Evolutionary conservation across 257 asterid genomes (phyloP), one percentile per base, ranked within the genome.

Genomic region (Prunella vulgaris): DNA sequence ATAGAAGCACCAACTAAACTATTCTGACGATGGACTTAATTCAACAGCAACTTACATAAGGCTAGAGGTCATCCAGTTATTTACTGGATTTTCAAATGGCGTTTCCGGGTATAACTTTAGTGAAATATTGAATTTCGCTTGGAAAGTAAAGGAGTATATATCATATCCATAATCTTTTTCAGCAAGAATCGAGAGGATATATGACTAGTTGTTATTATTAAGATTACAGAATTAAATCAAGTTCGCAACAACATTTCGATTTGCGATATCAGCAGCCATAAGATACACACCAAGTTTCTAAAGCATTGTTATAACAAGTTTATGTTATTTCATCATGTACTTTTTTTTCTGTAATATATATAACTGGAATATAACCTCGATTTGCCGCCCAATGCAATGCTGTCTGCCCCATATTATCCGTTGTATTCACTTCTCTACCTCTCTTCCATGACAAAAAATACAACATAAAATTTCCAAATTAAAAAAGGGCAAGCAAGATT

Each of bases 281-380:
- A 37, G 70, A 51, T 15, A 66, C 67, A 32, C 44, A 42, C 46
- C 65, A 69, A 30, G 51, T 60, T 46, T 68, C 37, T n/a, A 15
- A 60, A 20, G 32, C 54, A 72, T 46, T 37, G 60, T 7, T 28
- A 21, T 48, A 27, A 68, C 10, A 77, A 49, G 10, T 51, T 66
- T 59, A 21, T 53, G 53, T 67, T 32, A 40, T 54, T 62, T 62
- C 35, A 72, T 53, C 35, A 52, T 60, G 56, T 63, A 58, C 24
- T 71, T 20, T 42, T n/a, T n/a, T n/a, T n/a, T n/a, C n/a, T n/a
- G n/a, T n/a, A n/a, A n/a, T n/a, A n/a, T n/a, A n/a, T n/a, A n/a
- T n/a, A n/a, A n/a, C n/a, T n/a, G n/a, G n/a, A n/a, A n/a, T n/a
- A n/a, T n/a, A n/a, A n/a, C n/a, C n/a, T n/a, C n/a, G n/a, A n/a